These are phyloP conservation scores for Podospora pseudopauciseta DNA, from an alignment of 495 filamentous ascomycete species.

Conservation along the genomic window DNA sequence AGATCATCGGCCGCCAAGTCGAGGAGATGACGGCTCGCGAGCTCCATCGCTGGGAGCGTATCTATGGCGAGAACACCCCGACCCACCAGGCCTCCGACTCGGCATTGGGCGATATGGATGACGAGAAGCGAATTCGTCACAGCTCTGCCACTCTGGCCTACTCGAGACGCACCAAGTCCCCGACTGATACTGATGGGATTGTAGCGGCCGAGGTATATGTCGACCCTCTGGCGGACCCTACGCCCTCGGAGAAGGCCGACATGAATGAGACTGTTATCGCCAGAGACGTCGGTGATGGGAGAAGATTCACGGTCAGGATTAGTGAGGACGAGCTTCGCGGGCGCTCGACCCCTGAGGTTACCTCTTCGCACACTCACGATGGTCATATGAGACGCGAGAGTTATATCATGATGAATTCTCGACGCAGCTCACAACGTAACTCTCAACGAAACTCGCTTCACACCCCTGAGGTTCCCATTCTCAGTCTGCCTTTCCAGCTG, in stretches of 20 bases:
- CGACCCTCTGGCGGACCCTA: constrained; percentile 25
- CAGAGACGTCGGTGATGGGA: constrained; percentile 30
- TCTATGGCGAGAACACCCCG: constrained; percentile 57
- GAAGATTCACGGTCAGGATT: constrained; percentile 37
- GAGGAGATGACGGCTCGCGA: constrained; percentile 67
- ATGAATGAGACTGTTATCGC: constrained; percentile 31
- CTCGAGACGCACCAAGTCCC: constrained; percentile 20
- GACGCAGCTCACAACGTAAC: constrained; percentile 15
- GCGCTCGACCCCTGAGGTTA: constrained; percentile 17
- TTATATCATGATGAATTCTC: background rate
- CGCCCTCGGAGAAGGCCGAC: constrained; percentile 28
- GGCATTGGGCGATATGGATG: constrained; percentile 50
- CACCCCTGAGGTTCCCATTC: constrained; percentile 32
- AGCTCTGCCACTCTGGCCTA: constrained; percentile 31
- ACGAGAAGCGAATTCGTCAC: constrained; percentile 46
- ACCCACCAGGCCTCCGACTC: constrained; percentile 41
- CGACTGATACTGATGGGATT: constrained; percentile 26
- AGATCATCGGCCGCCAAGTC: constrained; percentile 60
- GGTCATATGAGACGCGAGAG: background rate
- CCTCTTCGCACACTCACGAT: background rate
- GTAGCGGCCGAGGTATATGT: constrained; percentile 32
- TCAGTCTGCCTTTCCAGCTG: constrained; percentile 60
- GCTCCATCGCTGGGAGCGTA: constrained; percentile 72
- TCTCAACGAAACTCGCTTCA: constrained; percentile 13
- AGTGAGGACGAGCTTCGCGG: constrained; percentile 35